Conservation (phyloP, 352 stramenopile genomes). For the Hyaloperonospora arabidopsidis region DNA sequence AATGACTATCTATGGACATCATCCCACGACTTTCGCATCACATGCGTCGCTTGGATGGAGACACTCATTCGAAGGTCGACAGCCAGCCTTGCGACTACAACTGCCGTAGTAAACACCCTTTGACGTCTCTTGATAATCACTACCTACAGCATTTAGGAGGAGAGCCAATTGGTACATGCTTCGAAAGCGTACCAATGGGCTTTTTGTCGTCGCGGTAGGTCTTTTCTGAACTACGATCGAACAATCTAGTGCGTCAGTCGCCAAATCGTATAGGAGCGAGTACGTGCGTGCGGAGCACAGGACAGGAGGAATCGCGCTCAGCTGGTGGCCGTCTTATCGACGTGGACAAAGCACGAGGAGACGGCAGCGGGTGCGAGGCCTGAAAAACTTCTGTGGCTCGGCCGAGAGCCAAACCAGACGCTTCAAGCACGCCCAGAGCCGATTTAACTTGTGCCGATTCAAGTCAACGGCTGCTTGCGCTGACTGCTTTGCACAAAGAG, state of each 20-base stretch:
- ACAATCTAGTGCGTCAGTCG: conserved; percentile 33
- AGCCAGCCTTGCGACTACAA: no score
- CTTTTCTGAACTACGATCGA: conserved; percentile 28
- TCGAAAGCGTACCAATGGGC: no score
- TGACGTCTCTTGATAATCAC: no score
- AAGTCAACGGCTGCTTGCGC: conserved; percentile 21
- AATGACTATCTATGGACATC: no score
- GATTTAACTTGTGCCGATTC: conserved; percentile 18
- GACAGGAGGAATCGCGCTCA: conserved; percentile 15
- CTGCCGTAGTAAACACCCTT: no score
- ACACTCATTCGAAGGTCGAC: no score
- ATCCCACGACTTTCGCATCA: no score
- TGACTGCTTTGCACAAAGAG: conserved; percentile 13
- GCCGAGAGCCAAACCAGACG: neutral
- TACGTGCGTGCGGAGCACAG: conserved; percentile 21
- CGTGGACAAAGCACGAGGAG: neutral
- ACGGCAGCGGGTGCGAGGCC: neutral
- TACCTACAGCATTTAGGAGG: no score
- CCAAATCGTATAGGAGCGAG: conserved; percentile 30
- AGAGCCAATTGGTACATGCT: no score
- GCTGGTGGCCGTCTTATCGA: conserved; percentile 4
- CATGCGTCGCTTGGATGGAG: no score
- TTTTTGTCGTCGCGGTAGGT: conserved; percentile 8
- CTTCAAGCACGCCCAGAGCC: neutral
- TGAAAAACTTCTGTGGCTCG: neutral